Percentiles rank a stretch among this genome's conserved stretches.
These are phyloP conservation scores for Astrothelium subdiscretum DNA, from an alignment of 495 filamentous ascomycete species.

Conservation along the genomic window DNA sequence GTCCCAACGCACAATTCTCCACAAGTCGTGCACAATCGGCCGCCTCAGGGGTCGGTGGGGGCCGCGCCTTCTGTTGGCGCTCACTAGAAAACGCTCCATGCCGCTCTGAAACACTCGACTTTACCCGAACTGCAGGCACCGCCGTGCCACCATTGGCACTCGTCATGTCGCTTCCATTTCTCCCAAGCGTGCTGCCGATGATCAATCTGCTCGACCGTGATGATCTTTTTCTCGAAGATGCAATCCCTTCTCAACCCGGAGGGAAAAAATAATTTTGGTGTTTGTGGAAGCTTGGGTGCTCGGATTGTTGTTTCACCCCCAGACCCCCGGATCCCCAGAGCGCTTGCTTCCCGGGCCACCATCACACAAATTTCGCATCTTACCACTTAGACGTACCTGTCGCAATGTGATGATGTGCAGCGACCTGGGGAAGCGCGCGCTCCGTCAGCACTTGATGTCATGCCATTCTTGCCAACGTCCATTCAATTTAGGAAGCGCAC, in stretches of 20 bases:
- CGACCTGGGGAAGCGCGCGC: background rate
- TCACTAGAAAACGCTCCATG: background rate
- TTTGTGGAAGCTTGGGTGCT: no score
- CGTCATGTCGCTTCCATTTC: background rate
- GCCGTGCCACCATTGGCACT: background rate
- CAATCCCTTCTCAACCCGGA: no score
- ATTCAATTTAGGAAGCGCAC: background rate
- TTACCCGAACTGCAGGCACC: background rate
- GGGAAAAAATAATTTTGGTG: no score
- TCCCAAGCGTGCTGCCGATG: background rate
- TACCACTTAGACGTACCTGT: background rate
- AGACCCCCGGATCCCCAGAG: background rate
- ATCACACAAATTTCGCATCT: background rate
- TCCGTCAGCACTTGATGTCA: background rate
- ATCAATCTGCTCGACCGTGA: background rate
- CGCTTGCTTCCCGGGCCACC: background rate
- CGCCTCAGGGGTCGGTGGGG: background rate
- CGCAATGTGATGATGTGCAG: conserved; percentile 1
- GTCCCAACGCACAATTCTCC: background rate
- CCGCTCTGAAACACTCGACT: background rate
- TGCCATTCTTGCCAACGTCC: background rate
- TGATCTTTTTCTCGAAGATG: no score
- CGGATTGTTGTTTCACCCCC: no score
- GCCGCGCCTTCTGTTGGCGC: background rate
- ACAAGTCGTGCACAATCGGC: background rate